Base-by-base conservation (phyloP, 2,329 filamentous ascomycete genomes). In the Harringtonia aguacate region DNA sequence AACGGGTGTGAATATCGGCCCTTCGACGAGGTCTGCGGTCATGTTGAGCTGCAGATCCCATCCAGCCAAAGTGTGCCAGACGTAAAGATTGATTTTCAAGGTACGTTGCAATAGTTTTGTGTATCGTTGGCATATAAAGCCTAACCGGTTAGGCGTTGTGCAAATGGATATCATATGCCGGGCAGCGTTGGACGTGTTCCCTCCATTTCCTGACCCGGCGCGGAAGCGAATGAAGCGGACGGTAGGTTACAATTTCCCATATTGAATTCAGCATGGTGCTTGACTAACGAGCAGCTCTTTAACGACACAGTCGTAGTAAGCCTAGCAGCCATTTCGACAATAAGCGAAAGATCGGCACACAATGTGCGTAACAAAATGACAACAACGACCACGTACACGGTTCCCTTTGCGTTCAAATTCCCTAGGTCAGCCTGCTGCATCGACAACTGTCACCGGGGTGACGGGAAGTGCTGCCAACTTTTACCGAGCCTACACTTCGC, bases 1-100 rank as follows among this genome's bases (percentile, higher is more conserved):
- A 34, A 48, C 24, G 43, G 46, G 33, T n/a, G 20, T 3, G 21
- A 27, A 13, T 45, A 36, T 36, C 28, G 38, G 14, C 22, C 46
- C 5, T 27, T 29, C 7, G 46, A 48, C 15, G 22, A 24, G 14
- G 43, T 48, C 18, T 9, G 28, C 12, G 46, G 46, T 7, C 31
- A n/a, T 2, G 46, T 48, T 20, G 39, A 45, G 18, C 36, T 48
- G 24, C 40, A 46, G 12, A 12, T 43, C 7, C 30, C 30, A 14
- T 29, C 36, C 21, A 9, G n/a, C 7, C 17, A 21, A 13, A 35
- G 37, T 6, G 20, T 33, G 15, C 36, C 46, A 5, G 39, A 42
- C 6, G 22, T 45, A 18, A 6, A 34, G 12, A 30, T 45, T 8
- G 28, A 34, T n/a, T 41, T 45, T 12, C 43, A 45, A 37, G 43